Evolutionary conservation across 352 stramenopile genomes (phyloP), one percentile per base, ranked within the genome.

Genomic region (Pythium aphanidermatum): DNA sequence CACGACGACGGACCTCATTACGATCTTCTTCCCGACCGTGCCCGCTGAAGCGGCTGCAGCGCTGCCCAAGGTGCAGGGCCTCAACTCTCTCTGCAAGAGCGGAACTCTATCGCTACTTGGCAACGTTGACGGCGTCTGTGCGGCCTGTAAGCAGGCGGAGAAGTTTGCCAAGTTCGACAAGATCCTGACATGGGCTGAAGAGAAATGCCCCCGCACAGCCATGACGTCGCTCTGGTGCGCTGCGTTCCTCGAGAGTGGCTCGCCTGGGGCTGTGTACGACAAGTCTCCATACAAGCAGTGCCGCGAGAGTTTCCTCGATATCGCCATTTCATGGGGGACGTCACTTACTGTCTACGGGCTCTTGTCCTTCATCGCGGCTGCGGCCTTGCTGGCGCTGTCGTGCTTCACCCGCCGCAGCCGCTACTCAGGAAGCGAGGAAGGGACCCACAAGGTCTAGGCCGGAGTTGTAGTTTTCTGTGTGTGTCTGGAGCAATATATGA

Each of bases 241-340:
- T 25, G 32, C 45, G n/a, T 84, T 78, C 43, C 49, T 90, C 14
- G 42, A 72, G 12, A 73, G 44, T 3, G 63, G 68, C 27, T 72
- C 63, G 27, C 35, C 50, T 26, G 70, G 69, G 19, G 63, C 63
- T 7, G 55, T 83, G 5, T 87, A 77, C 51, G 57, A 68, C 5
- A 77, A 79, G 38, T 83, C 80, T 16, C 80, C 80, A 16, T 92
- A 88, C 54, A 70, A 73, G 30, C 60, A 89, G 42, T 92, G 80
- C 51, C 80, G 80, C 46, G 52, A 32, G 8, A 71, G 65, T 34
- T 90, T 92, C 54, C 42, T 92, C 7, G 60, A 77, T 39, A 52
- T 88, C 23, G 76, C 71, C 9, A 70, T 73, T 25, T 70, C 75
- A 55, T 91, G 79, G 79, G 68, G 69, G 32, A 59, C 39, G n/a